These are phyloP conservation scores for Saccharomycopsis vini DNA, from an alignment of 805 yeast species.

Conservation along the genomic window DNA sequence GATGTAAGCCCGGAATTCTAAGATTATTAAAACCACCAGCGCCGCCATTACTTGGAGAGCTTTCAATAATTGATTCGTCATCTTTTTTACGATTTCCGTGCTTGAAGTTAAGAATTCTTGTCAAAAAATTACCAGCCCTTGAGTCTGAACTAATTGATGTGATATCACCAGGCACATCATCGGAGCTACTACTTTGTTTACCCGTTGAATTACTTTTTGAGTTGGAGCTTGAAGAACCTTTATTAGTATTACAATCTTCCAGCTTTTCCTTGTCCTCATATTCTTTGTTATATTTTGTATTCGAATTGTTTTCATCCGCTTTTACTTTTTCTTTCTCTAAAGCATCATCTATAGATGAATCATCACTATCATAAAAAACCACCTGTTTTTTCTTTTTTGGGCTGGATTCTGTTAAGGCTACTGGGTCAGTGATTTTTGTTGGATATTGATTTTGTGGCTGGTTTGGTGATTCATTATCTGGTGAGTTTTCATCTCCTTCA, in stretches of 20 bases:
- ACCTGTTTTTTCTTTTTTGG: slow-evolving; percentile 3
- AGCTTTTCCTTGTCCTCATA: background rate
- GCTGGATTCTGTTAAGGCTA: background rate
- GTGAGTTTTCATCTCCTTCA: background rate
- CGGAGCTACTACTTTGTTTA: background rate
- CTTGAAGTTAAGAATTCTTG: background rate
- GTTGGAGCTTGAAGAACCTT: background rate
- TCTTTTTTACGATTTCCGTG: slow-evolving; percentile 1
- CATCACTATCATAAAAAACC: slow-evolving; percentile 8
- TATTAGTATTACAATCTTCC: background rate
- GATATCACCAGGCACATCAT: no score
- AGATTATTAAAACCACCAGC: background rate
- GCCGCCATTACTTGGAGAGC: background rate
- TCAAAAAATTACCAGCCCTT: background rate
- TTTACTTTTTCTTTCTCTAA: background rate
- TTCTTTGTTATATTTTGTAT: no score
- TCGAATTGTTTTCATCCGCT: slow-evolving; percentile 3
- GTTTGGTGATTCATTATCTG: background rate
- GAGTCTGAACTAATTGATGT: slow-evolving; percentile 1
- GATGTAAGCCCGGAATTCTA: background rate
- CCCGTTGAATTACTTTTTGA: background rate
- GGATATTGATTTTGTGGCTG: background rate
- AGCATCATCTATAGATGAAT: background rate
- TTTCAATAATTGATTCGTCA: slow-evolving; percentile 5
- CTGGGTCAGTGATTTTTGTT: background rate